phyloP scores from a whole-genome alignment of 2,329 filamentous ascomycete species.

The Penicillium sp. region DNA sequence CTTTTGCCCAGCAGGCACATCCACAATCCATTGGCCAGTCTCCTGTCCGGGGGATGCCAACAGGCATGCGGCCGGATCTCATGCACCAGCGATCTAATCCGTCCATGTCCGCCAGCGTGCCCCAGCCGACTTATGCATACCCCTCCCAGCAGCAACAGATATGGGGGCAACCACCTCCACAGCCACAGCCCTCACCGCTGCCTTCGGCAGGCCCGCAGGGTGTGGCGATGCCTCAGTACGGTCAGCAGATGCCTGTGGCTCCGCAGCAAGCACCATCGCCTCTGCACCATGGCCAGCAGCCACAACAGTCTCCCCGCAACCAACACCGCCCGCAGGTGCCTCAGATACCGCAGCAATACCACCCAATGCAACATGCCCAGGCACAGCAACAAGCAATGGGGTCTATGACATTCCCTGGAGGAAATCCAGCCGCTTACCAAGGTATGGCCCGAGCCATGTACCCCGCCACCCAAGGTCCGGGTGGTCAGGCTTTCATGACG shows the following conservation, averaged over 20 bases:
- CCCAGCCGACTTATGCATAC: slow-evolving; percentile 57
- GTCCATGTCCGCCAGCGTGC: slow-evolving; percentile 50
- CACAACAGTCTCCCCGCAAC: slow-evolving; percentile 46
- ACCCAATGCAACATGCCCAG: slow-evolving; percentile 31
- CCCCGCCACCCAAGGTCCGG: slow-evolving; percentile 34
- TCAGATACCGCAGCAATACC: slow-evolving; percentile 39
- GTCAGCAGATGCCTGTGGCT: slow-evolving; percentile 39
- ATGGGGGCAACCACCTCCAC: slow-evolving; percentile 63
- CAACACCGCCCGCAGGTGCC: slow-evolving; percentile 37
- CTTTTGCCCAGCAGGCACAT: slow-evolving; percentile 69
- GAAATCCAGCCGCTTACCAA: slow-evolving; percentile 32
- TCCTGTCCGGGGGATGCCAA: slow-evolving; percentile 67
- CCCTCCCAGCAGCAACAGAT: slow-evolving; percentile 60
- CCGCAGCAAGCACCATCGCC: slow-evolving; percentile 42
- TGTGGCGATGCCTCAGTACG: slow-evolving; percentile 42
- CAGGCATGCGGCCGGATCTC: slow-evolving; percentile 57
- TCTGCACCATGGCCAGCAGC: slow-evolving; percentile 35
- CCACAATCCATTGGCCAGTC: slow-evolving; percentile 70
- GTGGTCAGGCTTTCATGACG: slow-evolving; percentile 35
- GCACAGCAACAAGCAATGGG: slow-evolving; percentile 36
- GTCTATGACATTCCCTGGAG: slow-evolving; percentile 38
- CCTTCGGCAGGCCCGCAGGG: slow-evolving; percentile 39
- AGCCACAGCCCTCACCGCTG: slow-evolving; percentile 61
- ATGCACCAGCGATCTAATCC: slow-evolving; percentile 65
- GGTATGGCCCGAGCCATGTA: slow-evolving; percentile 40